Base-by-base conservation (phyloP, 176 grass and related monocot genomes). In the Dendrocalamus sinicus region DNA sequence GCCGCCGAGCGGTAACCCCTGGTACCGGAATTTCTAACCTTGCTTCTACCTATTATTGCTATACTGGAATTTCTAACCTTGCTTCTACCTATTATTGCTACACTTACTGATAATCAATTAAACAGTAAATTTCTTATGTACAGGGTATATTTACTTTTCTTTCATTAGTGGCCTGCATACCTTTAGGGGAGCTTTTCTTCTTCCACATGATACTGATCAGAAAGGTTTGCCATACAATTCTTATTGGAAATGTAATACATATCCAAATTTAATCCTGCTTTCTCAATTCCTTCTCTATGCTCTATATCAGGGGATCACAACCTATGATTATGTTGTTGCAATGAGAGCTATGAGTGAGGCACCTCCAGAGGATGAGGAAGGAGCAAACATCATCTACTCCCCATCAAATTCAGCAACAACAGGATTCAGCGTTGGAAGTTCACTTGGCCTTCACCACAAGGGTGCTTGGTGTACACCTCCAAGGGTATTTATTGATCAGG, bases 381-480 rank as follows among this genome's bases (percentile, higher is more conserved):
- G 82, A 79, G 83, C 65, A 82, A 91, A 92, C 75, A 91, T 90
- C 73, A 88, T 94, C 85, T 99, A 96, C 75, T 99, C 97, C 3
- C 97, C 97, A 6, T 84, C 90, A 75, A 96, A 99, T 99, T 96
- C 97, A 79, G 93, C 92, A 46, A 96, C 97, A 47, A 99, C 97
- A 1, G 97, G 97, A 58, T 92, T 99, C 60, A 99, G 97, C 72
- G 73, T 92, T 81, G 92, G 92, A 90, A 99, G 94, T 84, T 96
- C 97, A 61, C 78, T 96, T 64, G 81, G 97, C 5, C 89, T 96
- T 88, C 97, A 93, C 78, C 93, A 99, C 73, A 99, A 94, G 83
- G 96, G 94, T 86, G 89, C 90, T 55, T 99, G 97, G 97, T 99
- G 97, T 86, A 99, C 97, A 48, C 96, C 96, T 86, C 94, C 97